Percentiles rank a stretch among this genome's conserved stretches.
phyloP scores from a whole-genome alignment of 345 rosid genomes.

The Camelina neglecta region DNA sequence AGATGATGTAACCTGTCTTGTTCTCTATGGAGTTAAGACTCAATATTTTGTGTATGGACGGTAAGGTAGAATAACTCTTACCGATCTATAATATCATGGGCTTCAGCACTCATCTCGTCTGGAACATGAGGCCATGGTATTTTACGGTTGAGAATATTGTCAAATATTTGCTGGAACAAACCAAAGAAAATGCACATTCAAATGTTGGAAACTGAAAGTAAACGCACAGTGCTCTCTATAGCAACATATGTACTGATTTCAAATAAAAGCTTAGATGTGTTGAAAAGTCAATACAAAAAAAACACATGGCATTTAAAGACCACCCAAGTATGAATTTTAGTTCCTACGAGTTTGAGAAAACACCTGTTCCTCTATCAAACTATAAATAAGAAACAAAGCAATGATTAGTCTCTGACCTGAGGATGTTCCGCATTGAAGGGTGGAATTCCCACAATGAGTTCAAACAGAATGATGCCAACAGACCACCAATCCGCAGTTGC shows the following conservation, averaged over 20 bases:
- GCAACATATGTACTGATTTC: slow-evolving; percentile 10
- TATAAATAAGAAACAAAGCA: slow-evolving; percentile 25
- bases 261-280: slow-evolving; percentile 5
- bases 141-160: slow-evolving; percentile 96
- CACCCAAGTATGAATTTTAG: neutral
- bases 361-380: slow-evolving; percentile 14
- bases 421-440: slow-evolving; percentile 91
- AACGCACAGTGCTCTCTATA: neutral
- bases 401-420: slow-evolving; percentile 41
- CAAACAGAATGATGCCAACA: slow-evolving; percentile 93
- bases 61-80: slow-evolving; percentile 44
- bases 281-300: neutral
- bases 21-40: slow-evolving; percentile 6
- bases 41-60: slow-evolving; percentile 5
- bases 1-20: neutral
- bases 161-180: slow-evolving; percentile 83
- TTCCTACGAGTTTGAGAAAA: slow-evolving; percentile 25
- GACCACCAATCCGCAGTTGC: slow-evolving; percentile 99
- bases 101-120: slow-evolving; percentile 85
- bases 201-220: slow-evolving; percentile 19
- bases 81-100: slow-evolving; percentile 87
- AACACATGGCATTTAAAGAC: neutral
- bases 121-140: slow-evolving; percentile 96
- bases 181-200: slow-evolving; percentile 31
- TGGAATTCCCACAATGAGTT: slow-evolving; percentile 94